Conservation (phyloP, 164 flowering plant genomes). For the Vitis rupestris region DNA sequence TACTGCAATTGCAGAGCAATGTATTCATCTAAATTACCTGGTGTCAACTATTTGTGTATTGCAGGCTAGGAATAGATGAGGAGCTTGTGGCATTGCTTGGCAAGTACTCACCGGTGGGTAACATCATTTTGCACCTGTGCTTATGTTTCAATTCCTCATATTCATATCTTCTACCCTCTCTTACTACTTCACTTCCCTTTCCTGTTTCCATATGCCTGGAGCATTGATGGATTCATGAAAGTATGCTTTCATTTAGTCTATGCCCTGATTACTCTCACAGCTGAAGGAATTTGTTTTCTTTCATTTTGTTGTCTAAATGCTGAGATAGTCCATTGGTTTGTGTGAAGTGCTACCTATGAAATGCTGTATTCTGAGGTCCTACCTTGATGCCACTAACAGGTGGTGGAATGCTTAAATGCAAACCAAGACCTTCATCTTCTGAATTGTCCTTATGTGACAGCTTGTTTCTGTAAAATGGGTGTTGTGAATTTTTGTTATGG, state of each 20-base stretch:
- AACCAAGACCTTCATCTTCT: too few relatives aligned
- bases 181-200: background rate
- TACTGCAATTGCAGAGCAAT: too few relatives aligned
- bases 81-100: constrained; percentile 90
- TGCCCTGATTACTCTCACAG: background rate
- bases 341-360: too few relatives aligned
- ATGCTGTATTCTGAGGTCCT: too few relatives aligned
- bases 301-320: background rate
- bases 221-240: background rate
- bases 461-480: too few relatives aligned
- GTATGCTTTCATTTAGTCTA: background rate
- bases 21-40: too few relatives aligned
- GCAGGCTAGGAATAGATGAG: constrained; percentile 90
- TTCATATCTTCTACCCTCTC: background rate
- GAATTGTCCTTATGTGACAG: too few relatives aligned
- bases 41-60: constrained; percentile 8
- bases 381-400: too few relatives aligned
- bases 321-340: too few relatives aligned
- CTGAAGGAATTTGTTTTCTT: background rate
- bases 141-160: background rate
- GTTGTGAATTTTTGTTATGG: too few relatives aligned
- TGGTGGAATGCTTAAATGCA: too few relatives aligned
- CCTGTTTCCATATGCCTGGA: background rate
- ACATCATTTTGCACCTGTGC: background rate
- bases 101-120: constrained; percentile 65